A percentile compares a stretch with the other conserved stretches of the same genome.
phyloP scores from a whole-genome alignment of 768 basidiomycete genomes.

The Rhodotorula babjevae region DNA sequence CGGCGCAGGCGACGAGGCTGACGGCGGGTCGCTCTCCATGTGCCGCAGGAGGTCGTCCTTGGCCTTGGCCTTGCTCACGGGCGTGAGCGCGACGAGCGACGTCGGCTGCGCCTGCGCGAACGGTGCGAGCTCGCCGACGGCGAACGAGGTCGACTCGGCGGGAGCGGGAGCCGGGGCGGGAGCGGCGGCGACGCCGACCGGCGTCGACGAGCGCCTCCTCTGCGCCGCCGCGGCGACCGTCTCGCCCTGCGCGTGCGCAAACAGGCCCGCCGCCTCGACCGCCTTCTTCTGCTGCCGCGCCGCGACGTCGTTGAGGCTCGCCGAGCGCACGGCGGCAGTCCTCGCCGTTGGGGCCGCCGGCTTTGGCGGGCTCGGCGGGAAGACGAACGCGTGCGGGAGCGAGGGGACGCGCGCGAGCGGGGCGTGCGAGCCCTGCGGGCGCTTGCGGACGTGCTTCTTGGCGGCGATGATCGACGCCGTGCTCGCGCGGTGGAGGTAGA shows the following conservation, averaged over 20 bases:
- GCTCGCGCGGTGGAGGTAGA: conserved; percentile 26
- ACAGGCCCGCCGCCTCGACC: background rate
- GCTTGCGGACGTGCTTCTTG: conserved; percentile 38
- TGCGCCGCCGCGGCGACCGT: background rate
- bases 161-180: background rate
- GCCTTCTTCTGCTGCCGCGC: background rate
- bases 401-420: conserved; percentile 34
- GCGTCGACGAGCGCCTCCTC: background rate
- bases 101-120: background rate
- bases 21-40: conserved; percentile 35
- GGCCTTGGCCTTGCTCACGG: background rate
- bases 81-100: background rate
- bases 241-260: background rate
- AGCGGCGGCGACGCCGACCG: background rate
- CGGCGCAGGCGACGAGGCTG: conserved; percentile 14
- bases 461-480: conserved; percentile 36
- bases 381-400: conserved; percentile 35
- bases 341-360: background rate
- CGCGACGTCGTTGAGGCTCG: conserved; percentile 9
- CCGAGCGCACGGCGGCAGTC: background rate
- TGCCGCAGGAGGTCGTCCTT: conserved; percentile 25
- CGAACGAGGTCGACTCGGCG: background rate
- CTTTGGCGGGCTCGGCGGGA: conserved; percentile 31
- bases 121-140: background rate
- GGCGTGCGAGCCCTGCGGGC: conserved; percentile 37